Percentiles rank a stretch among this genome's conserved stretches.
phyloP scores from a whole-genome alignment of 225 moss, liverwort and hornwort genomes.

The Anthoceros angustus region DNA sequence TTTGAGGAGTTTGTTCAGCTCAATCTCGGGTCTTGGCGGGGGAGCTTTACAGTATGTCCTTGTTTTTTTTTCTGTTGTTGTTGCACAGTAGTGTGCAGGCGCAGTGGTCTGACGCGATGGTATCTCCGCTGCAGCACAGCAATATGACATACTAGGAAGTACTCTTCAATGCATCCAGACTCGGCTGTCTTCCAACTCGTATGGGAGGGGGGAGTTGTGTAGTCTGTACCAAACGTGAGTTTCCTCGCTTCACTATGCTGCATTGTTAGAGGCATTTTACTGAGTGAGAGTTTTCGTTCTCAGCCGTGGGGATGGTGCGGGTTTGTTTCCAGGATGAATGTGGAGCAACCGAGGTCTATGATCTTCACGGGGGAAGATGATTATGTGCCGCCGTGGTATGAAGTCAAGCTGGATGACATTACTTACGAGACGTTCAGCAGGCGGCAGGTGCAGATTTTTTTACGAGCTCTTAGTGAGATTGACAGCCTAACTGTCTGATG shows the following conservation, averaged over 20 bases:
- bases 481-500: no score
- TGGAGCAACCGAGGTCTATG: constrained; percentile 58
- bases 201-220: constrained; percentile 54
- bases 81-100: not conserved
- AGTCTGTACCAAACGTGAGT: constrained; percentile 74
- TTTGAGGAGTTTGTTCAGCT: constrained; percentile 74
- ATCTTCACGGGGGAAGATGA: constrained; percentile 49
- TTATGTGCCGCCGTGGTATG: constrained; percentile 58
- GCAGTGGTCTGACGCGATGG: not conserved
- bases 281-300: not conserved
- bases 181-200: constrained; percentile 37
- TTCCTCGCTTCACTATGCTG: not conserved
- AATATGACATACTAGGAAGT: constrained; percentile 67
- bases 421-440: constrained; percentile 59
- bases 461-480: not conserved
- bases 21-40: constrained; percentile 60
- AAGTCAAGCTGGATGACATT: constrained; percentile 63
- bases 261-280: not conserved
- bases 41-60: constrained; percentile 48
- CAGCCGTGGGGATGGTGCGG: not conserved
- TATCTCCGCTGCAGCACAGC: constrained; percentile 33
- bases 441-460: constrained; percentile 58
- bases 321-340: constrained; percentile 40
- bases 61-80: not conserved
- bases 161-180: constrained; percentile 60